phyloP scores from a whole-genome alignment of 176 grass and related monocot genomes.

The Carex littledalei region DNA sequence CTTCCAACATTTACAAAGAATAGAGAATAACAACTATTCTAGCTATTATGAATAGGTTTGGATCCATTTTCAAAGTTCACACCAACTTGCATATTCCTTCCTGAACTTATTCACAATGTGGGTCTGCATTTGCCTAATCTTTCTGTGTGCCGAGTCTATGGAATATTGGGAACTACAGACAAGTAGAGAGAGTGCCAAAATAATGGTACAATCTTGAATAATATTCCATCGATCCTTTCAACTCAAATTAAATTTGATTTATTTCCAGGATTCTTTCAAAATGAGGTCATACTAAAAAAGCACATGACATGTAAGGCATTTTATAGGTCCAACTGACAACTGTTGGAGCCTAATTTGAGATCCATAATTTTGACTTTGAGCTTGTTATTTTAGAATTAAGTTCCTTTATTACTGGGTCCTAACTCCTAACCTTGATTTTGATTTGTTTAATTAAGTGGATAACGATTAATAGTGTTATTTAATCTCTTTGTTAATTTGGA shows the following conservation, averaged over 20 bases:
- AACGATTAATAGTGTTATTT: not conserved
- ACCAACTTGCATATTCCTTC: no score
- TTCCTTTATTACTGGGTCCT: not conserved
- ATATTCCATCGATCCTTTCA: not conserved
- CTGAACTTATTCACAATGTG: no score
- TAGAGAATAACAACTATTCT: no score
- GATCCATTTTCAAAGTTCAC: no score
- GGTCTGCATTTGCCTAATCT: no score
- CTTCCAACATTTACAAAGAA: no score
- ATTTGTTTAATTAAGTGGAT: not conserved
- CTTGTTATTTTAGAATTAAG: not conserved
- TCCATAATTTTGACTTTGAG: not conserved
- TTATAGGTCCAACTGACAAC: slow-evolving; percentile 11
- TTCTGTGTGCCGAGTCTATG: no score
- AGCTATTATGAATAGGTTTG: no score
- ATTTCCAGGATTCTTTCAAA: not conserved
- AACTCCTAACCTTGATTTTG: not conserved
- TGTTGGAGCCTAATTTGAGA: slow-evolving; percentile 9
- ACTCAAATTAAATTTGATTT: slow-evolving; percentile 3
- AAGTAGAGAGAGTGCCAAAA: not conserved
- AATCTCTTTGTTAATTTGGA: not conserved
- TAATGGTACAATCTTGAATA: not conserved
- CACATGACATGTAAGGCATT: not conserved
- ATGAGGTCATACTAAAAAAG: not conserved
- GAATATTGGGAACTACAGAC: not conserved